Evolutionary conservation across 306 rosid species (phyloP).

Genomic region (Albizia julibrissin): DNA sequence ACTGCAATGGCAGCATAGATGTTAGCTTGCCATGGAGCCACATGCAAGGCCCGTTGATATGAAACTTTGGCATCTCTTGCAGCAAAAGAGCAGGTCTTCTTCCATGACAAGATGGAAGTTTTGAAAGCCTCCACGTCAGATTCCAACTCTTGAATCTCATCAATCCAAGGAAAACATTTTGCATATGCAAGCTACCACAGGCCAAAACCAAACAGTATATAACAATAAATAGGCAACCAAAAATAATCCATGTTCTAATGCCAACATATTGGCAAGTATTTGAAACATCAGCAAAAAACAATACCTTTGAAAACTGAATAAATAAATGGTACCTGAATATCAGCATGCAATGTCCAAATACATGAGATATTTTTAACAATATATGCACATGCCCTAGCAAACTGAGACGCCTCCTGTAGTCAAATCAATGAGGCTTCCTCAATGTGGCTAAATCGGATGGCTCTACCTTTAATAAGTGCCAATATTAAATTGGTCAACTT

Average conservation of each 20-base stretch:
- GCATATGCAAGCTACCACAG: conserved; percentile 76
- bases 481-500: background rate
- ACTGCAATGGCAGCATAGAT: conserved; percentile 79
- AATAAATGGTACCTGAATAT: conserved; percentile 69
- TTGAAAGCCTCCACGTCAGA: conserved; percentile 60
- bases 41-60: conserved; percentile 85
- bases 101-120: conserved; percentile 80
- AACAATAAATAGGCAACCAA: conserved; percentile 20
- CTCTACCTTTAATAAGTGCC: conserved; percentile 19
- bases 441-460: conserved; percentile 27
- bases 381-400: conserved; percentile 57
- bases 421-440: conserved; percentile 34
- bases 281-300: conserved; percentile 14
- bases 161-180: conserved; percentile 86
- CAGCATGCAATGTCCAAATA: conserved; percentile 85
- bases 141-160: conserved; percentile 57
- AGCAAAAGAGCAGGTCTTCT: conserved; percentile 60
- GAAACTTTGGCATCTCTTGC: conserved; percentile 64
- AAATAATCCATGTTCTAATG: conserved; percentile 11
- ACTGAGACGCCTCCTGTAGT: conserved; percentile 80
- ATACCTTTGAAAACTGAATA: conserved; percentile 14
- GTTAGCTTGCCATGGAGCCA: conserved; percentile 95
- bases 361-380: conserved; percentile 68
- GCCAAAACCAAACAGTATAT: conserved; percentile 30
- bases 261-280: conserved; percentile 16